Base-by-base conservation (phyloP, 2,329 filamentous ascomycete species). In the Curvularia verruculosa region DNA sequence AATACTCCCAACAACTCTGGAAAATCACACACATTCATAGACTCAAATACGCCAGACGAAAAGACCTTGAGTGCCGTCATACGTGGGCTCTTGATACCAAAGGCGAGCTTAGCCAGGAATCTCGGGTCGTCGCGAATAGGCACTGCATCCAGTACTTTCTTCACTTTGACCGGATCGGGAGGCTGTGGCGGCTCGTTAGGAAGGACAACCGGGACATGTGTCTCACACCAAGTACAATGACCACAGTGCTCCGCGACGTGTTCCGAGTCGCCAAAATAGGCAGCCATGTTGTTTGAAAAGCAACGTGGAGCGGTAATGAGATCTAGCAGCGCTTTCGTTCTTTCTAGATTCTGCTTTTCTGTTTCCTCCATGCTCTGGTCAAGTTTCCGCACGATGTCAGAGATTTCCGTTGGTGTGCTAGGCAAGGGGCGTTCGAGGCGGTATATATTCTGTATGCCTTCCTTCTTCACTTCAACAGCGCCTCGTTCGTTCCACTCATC, bases 21-120 rank as follows among this genome's bases (percentile, higher is more conserved):
- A 39, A 86, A 87, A 29, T 83, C 78, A 52, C 85, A 83, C 54
- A 85, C 79, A 24, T 78, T 80, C 75, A 87, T 78, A 3, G 81
- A 84, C 44, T 80, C 81, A 65, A 86, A 87, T 0, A 82, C 77
- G 0, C 58, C 31, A 7, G 69, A 69, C 49, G 75, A 81, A 12
- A 79, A 75, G 29, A 87, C 61, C 65, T 81, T 84, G 50, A 85
- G 67, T 36, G 75, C 70, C 5, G 73, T 78, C 0, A 85, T 78
- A 1, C 85, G 74, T 0, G 86, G 86, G 61, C 84, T 88, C 43
- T 77, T 49, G 66, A 88, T 87, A 0, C 86, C 86, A 67, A 87
- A 88, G 0, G 85, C 86, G 3, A 88, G 74, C 19, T 83, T 79
- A 0, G 86, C 84, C 26, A 88, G 73, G 60, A 87, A 83, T 12